Conservation (phyloP, 768 basidiomycete species). For the Termitomyces sp. region DNA sequence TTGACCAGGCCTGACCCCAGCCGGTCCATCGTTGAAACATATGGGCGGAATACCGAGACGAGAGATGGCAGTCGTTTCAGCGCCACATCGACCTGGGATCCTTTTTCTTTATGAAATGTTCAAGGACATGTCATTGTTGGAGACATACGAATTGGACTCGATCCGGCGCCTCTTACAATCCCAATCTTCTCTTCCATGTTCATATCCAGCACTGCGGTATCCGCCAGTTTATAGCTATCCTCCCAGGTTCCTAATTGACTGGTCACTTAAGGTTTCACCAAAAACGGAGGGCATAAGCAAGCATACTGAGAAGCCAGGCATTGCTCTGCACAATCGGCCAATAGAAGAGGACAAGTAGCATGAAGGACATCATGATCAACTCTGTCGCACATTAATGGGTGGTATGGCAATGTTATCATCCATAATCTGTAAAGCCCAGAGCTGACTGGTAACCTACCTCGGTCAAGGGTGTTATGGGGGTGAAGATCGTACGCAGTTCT, state of each 20-base stretch:
- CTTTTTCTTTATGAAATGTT: neutral
- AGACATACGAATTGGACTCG: slow-evolving; percentile 31
- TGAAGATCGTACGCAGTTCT: no score
- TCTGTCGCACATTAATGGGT: no score
- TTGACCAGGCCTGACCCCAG: slow-evolving; percentile 38
- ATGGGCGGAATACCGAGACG: slow-evolving; percentile 41
- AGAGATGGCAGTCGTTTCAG: slow-evolving; percentile 39
- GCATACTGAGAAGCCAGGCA: slow-evolving; percentile 8
- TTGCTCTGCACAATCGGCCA: neutral
- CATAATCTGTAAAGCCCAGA: no score
- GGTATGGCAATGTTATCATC: no score
- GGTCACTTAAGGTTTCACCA: neutral
- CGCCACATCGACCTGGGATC: slow-evolving; percentile 40
- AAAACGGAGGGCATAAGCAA: neutral
- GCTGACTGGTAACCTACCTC: no score
- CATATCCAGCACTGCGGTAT: slow-evolving; percentile 26
- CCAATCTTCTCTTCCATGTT: slow-evolving; percentile 47
- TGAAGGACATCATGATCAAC: neutral
- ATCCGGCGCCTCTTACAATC: slow-evolving; percentile 41
- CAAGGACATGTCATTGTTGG: neutral
- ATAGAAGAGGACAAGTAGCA: neutral
- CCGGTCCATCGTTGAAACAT: slow-evolving; percentile 48
- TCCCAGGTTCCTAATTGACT: slow-evolving; percentile 38
- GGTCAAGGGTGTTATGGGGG: no score
- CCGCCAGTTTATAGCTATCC: slow-evolving; percentile 37